Evolutionary conservation across 2,329 filamentous ascomycete genomes (phyloP), one percentile per base, ranked within the genome.

Genomic region (Tricladium varicosporioides): DNA sequence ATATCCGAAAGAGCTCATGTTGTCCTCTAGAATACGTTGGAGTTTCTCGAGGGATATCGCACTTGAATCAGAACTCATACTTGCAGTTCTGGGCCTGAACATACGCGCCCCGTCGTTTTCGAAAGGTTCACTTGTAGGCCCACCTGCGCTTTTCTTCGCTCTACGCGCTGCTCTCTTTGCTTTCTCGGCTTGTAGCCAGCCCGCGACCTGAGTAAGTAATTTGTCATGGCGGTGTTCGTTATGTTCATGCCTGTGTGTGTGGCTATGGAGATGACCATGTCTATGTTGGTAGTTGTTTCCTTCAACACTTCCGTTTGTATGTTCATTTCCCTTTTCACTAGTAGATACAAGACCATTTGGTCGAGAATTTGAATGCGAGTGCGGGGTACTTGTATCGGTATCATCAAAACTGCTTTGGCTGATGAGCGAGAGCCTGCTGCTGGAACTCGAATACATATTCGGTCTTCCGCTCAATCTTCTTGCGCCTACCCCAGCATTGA

Each of bases 131-230:
- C 48, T 33, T 14, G 64, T 64, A 4, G 65, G 40, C 31, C 67
- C 57, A 49, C 22, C 22, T 3, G 22, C 7, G 7, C 66, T 65
- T 71, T 76, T 66, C 71, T 73, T 78, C 68, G 76, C 72, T 68
- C 80, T 84, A 51, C 79, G 78, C 9, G 78, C 73, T 42, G 81
- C 80, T 65, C 85, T 84, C 71, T 88, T 89, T 32, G 78, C 74
- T 68, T 87, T 88, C 73, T 97, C 92, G 50, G 87, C 83, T 65
- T 92, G 85, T 42, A 97, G 76, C 93, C 93, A 97, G 63, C 90
- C 85, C 22, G 83, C 80, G 13, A 97, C 85, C 69, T 95, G 90
- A 16, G 85, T 80, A 27, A 94, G 74, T 7, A 95, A 73, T 61
- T 79, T 82, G 63, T 85, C 65, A 44, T 68, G 66, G 19, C 71